Percentiles rank a stretch among this genome's conserved stretches.
Evolutionary conservation across 2,329 filamentous ascomycete genomes (phyloP).

Genomic region (Pseudogymnoascus sp.): DNA sequence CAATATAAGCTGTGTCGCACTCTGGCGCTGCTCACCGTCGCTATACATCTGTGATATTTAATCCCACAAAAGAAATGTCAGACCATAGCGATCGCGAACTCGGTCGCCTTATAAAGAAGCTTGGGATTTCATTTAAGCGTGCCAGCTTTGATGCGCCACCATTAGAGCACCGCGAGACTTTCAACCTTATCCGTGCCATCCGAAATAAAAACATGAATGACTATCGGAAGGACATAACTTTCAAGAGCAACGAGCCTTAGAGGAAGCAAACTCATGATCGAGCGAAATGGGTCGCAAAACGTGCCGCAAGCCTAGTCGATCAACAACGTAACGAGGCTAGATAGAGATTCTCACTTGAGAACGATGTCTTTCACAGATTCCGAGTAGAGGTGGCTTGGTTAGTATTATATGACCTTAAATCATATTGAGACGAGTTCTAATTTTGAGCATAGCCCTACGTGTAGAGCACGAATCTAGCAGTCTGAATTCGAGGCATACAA

Average conservation of each 20-base stretch:
- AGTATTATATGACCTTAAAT: not conserved
- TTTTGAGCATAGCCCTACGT: slow-evolving; percentile 11
- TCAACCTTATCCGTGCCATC: not conserved
- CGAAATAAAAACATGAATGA: not conserved
- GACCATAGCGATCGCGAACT: not conserved
- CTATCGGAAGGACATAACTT: not conserved
- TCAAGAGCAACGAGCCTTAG: not conserved
- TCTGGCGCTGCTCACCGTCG: not conserved
- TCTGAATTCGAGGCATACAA: slow-evolving; percentile 13
- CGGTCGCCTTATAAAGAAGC: not conserved
- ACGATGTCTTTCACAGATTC: slow-evolving; percentile 9
- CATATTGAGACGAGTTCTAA: slow-evolving; percentile 6
- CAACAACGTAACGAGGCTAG: not conserved
- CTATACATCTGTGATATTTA: not conserved
- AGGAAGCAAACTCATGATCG: not conserved
- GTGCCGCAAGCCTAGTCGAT: not conserved
- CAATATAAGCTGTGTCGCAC: not conserved
- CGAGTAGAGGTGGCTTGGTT: slow-evolving; percentile 15
- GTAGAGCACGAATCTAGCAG: slow-evolving; percentile 13
- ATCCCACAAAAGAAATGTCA: not conserved
- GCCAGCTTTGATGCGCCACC: not conserved
- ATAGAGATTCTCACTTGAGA: slow-evolving; percentile 1
- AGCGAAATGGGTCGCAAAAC: not conserved
- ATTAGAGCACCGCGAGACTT: not conserved
- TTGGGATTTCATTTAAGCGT: not conserved